Conservation (phyloP, 371 early-diverging fungal species). For the Choanephora cucurbitarum region DNA sequence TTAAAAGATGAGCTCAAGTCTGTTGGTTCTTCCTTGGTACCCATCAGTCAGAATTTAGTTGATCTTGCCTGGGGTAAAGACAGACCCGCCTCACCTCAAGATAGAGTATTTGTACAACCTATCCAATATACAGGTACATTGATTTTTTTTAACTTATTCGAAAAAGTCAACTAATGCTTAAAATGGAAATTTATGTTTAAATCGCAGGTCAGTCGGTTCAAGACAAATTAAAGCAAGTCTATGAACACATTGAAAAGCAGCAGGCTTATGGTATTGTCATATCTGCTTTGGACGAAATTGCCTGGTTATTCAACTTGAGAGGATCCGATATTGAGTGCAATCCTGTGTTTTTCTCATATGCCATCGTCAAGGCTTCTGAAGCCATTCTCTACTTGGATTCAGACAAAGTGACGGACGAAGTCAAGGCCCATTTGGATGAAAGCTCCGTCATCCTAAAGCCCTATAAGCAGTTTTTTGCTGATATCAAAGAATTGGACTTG, state of each 20-base stretch:
- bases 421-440: conserved; percentile 49
- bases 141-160: too few relatives aligned
- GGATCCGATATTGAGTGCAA: conserved; percentile 97
- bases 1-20: conserved; percentile 57
- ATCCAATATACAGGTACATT: conserved; percentile 71
- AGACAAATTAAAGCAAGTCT: conserved; percentile 67
- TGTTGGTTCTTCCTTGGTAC: conserved; percentile 59
- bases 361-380: conserved; percentile 70
- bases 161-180: conserved; percentile 12
- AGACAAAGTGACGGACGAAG: conserved; percentile 67
- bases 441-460: conserved; percentile 57
- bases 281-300: conserved; percentile 91
- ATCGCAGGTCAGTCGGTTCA: conserved; percentile 46
- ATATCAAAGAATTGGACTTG: conserved; percentile 51
- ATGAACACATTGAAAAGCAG: conserved; percentile 60
- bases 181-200: conserved; percentile 8
- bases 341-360: conserved; percentile 98
- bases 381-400: conserved; percentile 83
- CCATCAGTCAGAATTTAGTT: conserved; percentile 73
- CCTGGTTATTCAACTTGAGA: conserved; percentile 98
- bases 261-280: conserved; percentile 76
- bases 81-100: conserved; percentile 70
- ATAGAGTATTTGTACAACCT: conserved; percentile 68
- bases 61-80: conserved; percentile 78
- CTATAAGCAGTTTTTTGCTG: conserved; percentile 78